A percentile compares a stretch with the other conserved stretches of the same genome.
phyloP scores from a whole-genome alignment of 805 yeast species.

The Blastobotrys muscicola region DNA sequence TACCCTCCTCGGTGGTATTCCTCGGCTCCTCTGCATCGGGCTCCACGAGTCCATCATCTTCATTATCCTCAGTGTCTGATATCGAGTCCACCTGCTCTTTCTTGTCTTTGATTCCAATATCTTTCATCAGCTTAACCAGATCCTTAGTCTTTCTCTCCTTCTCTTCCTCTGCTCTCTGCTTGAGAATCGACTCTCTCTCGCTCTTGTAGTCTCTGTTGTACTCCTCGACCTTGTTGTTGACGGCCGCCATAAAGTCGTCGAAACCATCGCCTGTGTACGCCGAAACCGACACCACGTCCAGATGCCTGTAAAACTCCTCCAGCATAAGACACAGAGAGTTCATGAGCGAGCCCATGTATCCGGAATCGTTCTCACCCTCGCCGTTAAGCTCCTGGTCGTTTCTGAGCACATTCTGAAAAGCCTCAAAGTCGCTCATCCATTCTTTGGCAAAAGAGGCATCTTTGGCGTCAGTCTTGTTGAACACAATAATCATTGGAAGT shows the following conservation, averaged over 20 bases:
- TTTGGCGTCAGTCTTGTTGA: constrained; percentile 86
- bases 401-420: constrained; percentile 70
- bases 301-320: constrained; percentile 88
- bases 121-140: constrained; percentile 69
- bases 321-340: constrained; percentile 93
- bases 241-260: constrained; percentile 78
- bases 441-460: constrained; percentile 82
- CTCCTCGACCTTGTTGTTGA: constrained; percentile 80
- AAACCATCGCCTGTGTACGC: constrained; percentile 91
- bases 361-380: constrained; percentile 51
- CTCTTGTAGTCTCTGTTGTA: constrained; percentile 72
- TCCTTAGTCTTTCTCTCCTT: constrained; percentile 61
- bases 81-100: constrained; percentile 42
- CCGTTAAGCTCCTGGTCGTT: constrained; percentile 59
- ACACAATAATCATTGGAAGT: constrained; percentile 92
- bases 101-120: constrained; percentile 58
- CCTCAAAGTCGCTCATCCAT: constrained; percentile 97
- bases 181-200: constrained; percentile 74
- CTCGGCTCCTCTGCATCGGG: constrained; percentile 21
- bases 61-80: constrained; percentile 42
- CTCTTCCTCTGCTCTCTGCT: constrained; percentile 70
- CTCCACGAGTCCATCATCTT: constrained; percentile 29
- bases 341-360: constrained; percentile 88
- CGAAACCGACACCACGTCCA: constrained; percentile 89
- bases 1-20: constrained; percentile 24